Base-by-base conservation (phyloP, 148 eudicot species). In the Arctostaphylos glauca region DNA sequence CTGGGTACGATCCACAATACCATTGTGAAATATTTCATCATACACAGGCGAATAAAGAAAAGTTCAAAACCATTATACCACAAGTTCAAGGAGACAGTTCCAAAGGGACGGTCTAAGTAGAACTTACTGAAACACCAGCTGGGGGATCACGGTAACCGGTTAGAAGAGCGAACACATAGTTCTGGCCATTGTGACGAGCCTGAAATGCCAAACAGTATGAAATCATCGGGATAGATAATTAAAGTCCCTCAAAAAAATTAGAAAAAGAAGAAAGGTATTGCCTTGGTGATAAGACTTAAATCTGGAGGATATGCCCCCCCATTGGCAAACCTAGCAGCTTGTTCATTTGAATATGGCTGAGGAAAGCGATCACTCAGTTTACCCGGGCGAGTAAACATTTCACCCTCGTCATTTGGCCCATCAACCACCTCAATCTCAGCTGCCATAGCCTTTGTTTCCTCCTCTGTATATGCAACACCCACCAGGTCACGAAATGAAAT, bases 221-320 rank as follows among this genome's bases (percentile, higher is more conserved):
- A 41, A 72, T 46, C 9, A 23, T 48, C 9, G 6, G 50, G 41
- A 41, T 54, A 78, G 16, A 78, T 52, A 77, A n/a, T 13, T 21
- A 43, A 78, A 56, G 81, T 19, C n/a, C 7, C 12, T 60, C 8
- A 3, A 25, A 60, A 64, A 49, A 13, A 46, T 44, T 79, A 19
- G 12, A 80, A 23, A 71, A 0, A 62, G 81, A 79, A 43, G 59
- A 46, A 23, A 41, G 76, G 67, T n/a, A 67, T 87, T 90, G 93
- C 98, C 88, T 94, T 96, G 83, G 99, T 92, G 55, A 96, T 92
- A 50, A 96, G 98, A 89, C 98, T 94, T 52, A 96, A 91, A 86
- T 96, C 99, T 47, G 99, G 99, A 88, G 99, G 99, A 84, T 96
- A 96, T 59, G 99, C 99, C 67, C 99, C 99, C 80, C 99, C 99